Evolutionary conservation across 192 early-diverging fungal species (phyloP).

Genomic region (Coemansia sp.): DNA sequence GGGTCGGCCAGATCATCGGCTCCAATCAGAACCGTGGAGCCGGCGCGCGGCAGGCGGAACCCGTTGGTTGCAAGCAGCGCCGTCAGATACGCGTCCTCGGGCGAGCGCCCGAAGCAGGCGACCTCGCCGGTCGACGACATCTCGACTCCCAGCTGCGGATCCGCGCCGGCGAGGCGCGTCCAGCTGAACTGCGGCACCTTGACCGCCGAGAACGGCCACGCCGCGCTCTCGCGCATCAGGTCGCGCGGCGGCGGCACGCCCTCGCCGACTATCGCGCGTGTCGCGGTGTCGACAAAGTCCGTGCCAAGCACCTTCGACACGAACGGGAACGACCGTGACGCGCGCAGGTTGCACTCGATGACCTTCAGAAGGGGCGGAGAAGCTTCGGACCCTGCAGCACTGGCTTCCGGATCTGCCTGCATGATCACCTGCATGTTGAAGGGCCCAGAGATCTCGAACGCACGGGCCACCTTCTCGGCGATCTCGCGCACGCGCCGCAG

Average conservation of each 20-base stretch:
- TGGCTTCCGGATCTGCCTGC: conserved; percentile 33
- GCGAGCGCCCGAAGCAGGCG: conserved; percentile 91
- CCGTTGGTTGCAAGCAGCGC: conserved; percentile 86
- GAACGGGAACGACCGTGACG: conserved; percentile 97
- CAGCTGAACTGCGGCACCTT: conserved; percentile 97
- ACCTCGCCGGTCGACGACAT: conserved; percentile 99
- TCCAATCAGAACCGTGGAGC: conserved; percentile 68
- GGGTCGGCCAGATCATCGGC: conserved; percentile 73
- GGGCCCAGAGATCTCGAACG: conserved; percentile 95
- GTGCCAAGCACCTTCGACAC: conserved; percentile 91
- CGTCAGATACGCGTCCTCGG: conserved; percentile 83
- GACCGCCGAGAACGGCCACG: conserved; percentile 77
- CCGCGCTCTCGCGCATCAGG: conserved; percentile 39
- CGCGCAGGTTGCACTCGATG: conserved; percentile 98
- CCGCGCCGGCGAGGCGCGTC: conserved; percentile 93
- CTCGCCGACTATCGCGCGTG: conserved; percentile 72
- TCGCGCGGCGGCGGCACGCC: conserved; percentile 61
- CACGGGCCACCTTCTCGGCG: conserved; percentile 83
- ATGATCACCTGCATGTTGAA: conserved; percentile 99
- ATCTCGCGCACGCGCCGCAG: conserved; percentile 70
- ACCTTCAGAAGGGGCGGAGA: conserved; percentile 80
- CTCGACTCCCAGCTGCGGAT: conserved; percentile 96
- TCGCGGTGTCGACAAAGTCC: conserved; percentile 92
- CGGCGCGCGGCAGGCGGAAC: conserved; percentile 76
- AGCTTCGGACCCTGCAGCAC: no score